Percentiles rank a stretch among this genome's conserved stretches.
These are phyloP conservation scores for Marchantia polymorpha DNA, from an alignment of 225 moss, liverwort and hornwort genomes.

Conservation along the genomic window DNA sequence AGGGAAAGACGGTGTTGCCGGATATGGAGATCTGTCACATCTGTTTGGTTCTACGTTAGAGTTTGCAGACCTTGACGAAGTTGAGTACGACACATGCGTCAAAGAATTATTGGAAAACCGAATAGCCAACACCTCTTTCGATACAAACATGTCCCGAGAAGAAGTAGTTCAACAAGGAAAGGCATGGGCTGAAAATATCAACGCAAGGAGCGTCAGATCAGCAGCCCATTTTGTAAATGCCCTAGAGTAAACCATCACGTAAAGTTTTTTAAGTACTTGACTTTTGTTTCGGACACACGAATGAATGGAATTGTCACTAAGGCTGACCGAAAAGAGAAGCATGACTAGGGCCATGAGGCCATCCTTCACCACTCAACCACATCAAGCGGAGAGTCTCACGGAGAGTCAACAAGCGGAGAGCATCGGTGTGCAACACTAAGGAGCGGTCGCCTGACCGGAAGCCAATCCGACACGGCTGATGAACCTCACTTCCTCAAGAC, in stretches of 20 bases:
- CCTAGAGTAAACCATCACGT: constrained; percentile 11
- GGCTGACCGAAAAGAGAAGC: too few species aligned
- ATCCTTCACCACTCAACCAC: too few species aligned
- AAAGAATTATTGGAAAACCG: constrained; percentile 32
- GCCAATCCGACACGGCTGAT: too few species aligned
- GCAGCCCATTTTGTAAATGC: constrained; percentile 48
- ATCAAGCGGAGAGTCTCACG: too few species aligned
- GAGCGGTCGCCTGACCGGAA: too few species aligned
- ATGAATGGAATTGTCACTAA: too few species aligned
- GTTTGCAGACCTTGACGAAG: constrained; percentile 29
- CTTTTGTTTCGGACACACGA: neutral
- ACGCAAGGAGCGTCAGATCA: constrained; percentile 31
- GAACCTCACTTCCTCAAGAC: too few species aligned
- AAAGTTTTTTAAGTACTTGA: neutral
- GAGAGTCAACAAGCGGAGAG: too few species aligned
- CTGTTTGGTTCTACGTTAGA: constrained; percentile 36
- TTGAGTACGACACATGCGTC: constrained; percentile 29
- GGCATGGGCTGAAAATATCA: constrained; percentile 25
- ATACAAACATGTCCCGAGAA: constrained; percentile 13
- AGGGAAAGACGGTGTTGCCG: constrained; percentile 24
- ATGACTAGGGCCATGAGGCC: too few species aligned
- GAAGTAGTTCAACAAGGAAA: constrained; percentile 22
- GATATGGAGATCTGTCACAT: constrained; percentile 32
- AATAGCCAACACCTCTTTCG: constrained; percentile 19
- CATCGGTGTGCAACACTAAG: too few species aligned